Evolutionary conservation across 352 stramenopile species (phyloP).

Genomic region (Elongisporangium prolatum): DNA sequence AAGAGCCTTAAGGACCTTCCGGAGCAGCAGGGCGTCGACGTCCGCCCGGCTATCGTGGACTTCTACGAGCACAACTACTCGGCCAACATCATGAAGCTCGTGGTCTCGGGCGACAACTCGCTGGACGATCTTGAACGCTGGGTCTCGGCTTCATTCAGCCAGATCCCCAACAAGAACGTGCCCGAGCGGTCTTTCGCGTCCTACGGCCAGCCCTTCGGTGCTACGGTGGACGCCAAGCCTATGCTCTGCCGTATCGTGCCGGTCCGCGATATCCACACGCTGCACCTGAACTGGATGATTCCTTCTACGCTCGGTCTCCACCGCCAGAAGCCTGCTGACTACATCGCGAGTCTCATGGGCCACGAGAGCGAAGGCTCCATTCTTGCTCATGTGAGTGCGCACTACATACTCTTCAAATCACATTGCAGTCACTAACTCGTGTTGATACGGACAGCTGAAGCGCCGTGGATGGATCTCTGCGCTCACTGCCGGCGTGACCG

Average conservation of each 20-base stretch:
- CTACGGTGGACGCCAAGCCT: conserved; percentile 22
- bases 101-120: conserved; percentile 68
- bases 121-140: conserved; percentile 67
- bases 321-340: conserved; percentile 74
- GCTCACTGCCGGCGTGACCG: conserved; percentile 61
- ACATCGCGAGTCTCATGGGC: conserved; percentile 72
- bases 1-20: conserved; percentile 60
- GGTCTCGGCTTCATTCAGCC: conserved; percentile 55
- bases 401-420: conserved; percentile 2
- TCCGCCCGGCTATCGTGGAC: conserved; percentile 47
- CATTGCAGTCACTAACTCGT: too few relatives aligned
- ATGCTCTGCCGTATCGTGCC: conserved; percentile 68
- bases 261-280: conserved; percentile 71
- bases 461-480: conserved; percentile 70
- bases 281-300: conserved; percentile 79
- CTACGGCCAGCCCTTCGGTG: conserved; percentile 47
- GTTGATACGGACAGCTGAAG: conserved; percentile 51
- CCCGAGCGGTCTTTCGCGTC: conserved; percentile 32
- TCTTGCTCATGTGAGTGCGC: conserved; percentile 55
- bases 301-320: conserved; percentile 61
- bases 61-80: conserved; percentile 79
- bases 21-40: conserved; percentile 32
- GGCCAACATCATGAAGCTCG: conserved; percentile 82
- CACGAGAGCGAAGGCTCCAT: conserved; percentile 84
- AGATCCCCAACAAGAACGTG: conserved; percentile 56